phyloP scores from a whole-genome alignment of 1,284 basidiomycete genomes.

The Trichosporon faecale region DNA sequence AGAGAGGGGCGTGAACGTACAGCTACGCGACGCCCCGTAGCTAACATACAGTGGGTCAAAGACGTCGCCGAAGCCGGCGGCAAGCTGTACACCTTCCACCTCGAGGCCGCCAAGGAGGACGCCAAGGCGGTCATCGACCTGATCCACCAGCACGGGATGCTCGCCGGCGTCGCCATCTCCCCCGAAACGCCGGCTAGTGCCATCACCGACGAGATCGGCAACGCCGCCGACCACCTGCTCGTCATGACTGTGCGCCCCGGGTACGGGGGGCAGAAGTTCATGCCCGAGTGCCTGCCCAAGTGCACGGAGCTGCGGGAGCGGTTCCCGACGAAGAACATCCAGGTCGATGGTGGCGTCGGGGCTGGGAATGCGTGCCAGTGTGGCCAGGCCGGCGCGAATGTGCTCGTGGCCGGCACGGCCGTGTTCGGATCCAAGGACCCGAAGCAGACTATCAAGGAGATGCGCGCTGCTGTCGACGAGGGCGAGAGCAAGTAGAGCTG shows the following conservation, averaged over 20 bases:
- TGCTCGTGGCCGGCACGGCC: slow-evolving; percentile 96
- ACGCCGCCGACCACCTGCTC: slow-evolving; percentile 83
- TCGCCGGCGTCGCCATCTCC: slow-evolving; percentile 89
- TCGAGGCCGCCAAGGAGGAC: slow-evolving; percentile 79
- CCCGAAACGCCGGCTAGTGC: slow-evolving; percentile 82
- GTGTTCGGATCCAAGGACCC: slow-evolving; percentile 82
- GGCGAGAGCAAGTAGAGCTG: not conserved
- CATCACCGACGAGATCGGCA: slow-evolving; percentile 76
- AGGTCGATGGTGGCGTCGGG: slow-evolving; percentile 96
- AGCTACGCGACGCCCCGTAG: too few relatives aligned
- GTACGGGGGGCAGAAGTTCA: slow-evolving; percentile 93
- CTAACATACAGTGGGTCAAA: slow-evolving; percentile 74
- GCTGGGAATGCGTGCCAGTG: slow-evolving; percentile 85
- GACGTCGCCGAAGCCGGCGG: slow-evolving; percentile 95
- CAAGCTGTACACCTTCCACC: slow-evolving; percentile 92
- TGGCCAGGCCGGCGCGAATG: slow-evolving; percentile 91
- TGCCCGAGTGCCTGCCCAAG: slow-evolving; percentile 75
- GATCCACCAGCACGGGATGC: slow-evolving; percentile 70
- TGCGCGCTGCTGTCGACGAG: slow-evolving; percentile 69
- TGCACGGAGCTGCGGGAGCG: slow-evolving; percentile 85
- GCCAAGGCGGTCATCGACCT: slow-evolving; percentile 69
- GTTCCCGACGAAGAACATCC: slow-evolving; percentile 83
- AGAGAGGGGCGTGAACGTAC: too few relatives aligned
- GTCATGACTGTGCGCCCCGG: slow-evolving; percentile 98
- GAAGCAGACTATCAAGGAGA: slow-evolving; percentile 67